Evolutionary conservation across 2,329 filamentous ascomycete species (phyloP).

Genomic region (Fusarium palustre): DNA sequence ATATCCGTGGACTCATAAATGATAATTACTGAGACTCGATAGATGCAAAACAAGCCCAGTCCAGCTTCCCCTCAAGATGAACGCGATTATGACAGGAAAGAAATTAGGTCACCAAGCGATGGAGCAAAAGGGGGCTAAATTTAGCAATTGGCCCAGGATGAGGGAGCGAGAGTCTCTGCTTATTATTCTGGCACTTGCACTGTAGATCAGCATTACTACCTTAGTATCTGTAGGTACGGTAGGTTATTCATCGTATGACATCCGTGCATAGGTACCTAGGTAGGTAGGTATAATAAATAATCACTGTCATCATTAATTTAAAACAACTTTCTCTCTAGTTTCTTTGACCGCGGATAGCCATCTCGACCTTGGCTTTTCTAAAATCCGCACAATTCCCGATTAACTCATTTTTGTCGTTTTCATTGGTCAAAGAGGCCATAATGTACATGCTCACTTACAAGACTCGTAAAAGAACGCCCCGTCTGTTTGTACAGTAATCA

Average conservation of each 20-base stretch:
- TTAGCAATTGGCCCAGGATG: conserved; percentile 42
- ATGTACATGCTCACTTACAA: not conserved
- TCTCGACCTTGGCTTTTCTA: not conserved
- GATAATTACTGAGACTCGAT: conserved; percentile 5
- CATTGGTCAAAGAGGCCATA: not conserved
- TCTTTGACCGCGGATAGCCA: not conserved
- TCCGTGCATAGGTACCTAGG: no score
- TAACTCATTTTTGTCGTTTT: not conserved
- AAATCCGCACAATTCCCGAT: conserved; percentile 25
- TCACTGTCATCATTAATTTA: not conserved
- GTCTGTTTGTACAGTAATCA: conserved; percentile 40
- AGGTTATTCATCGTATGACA: not conserved
- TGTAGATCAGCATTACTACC: conserved; percentile 21
- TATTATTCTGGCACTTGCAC: conserved; percentile 23
- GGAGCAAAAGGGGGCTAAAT: conserved; percentile 45
- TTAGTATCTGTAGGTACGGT: no score
- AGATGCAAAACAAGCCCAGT: not conserved
- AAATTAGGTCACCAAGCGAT: conserved; percentile 45
- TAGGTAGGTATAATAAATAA: not conserved
- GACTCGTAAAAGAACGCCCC: not conserved
- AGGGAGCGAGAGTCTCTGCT: conserved; percentile 5
- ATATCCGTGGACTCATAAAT: not conserved
- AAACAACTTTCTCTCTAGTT: not conserved
- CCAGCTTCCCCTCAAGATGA: not conserved
- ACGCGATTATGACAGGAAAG: conserved; percentile 2